Conservation (phyloP, 495 filamentous ascomycete genomes). For the Bathelium albidoporum region DNA sequence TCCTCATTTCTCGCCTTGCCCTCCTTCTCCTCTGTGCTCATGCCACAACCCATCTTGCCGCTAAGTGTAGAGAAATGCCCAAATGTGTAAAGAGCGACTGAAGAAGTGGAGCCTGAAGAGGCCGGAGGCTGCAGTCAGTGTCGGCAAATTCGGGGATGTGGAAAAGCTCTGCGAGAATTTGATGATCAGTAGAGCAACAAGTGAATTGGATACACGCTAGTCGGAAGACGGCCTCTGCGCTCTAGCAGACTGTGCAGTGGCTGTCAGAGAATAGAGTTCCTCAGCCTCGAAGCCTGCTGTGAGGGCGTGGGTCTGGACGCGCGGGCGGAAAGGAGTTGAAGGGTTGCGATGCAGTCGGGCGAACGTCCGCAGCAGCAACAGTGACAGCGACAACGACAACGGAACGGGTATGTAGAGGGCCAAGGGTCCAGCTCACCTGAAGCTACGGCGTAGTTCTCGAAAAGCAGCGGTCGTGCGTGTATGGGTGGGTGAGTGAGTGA, state of each 20-base stretch:
- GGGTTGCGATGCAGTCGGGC: no score
- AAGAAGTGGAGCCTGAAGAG: background rate
- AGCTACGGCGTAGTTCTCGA: background rate
- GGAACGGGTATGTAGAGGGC: no score
- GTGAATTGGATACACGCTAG: background rate
- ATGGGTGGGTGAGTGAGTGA: background rate
- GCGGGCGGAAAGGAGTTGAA: background rate
- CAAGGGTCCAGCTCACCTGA: conserved; percentile 1
- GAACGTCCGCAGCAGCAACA: background rate
- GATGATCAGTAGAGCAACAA: background rate
- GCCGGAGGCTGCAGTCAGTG: background rate
- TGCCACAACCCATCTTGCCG: conserved; percentile 95
- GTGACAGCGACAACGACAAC: background rate
- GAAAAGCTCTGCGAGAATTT: background rate
- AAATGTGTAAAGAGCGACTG: background rate
- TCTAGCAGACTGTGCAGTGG: background rate
- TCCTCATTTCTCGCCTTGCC: conserved; percentile 95
- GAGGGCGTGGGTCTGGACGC: background rate
- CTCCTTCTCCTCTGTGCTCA: conserved; percentile 99
- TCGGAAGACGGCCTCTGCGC: background rate
- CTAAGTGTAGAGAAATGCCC: conserved; percentile 3
- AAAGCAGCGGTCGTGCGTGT: background rate
- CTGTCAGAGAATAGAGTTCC: background rate
- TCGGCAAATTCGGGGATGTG: background rate
- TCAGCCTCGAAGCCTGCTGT: background rate